These are phyloP conservation scores for Didymella pomorum DNA, from an alignment of 2,329 filamentous ascomycete species.

Conservation along the genomic window DNA sequence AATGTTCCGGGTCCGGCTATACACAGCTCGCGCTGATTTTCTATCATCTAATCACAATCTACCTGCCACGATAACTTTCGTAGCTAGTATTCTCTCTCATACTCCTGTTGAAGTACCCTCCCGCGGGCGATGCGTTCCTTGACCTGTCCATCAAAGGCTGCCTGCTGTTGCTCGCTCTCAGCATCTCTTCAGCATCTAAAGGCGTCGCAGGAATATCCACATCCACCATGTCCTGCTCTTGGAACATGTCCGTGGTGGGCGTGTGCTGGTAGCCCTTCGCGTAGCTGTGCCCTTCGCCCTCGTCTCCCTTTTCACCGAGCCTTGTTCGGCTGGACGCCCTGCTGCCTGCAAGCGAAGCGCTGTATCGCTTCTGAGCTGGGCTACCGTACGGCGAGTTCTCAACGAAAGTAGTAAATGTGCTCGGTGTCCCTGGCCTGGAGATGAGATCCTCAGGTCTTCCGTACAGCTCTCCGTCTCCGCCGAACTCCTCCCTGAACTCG, in stretches of 20 bases:
- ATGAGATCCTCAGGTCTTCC: slow-evolving; percentile 68
- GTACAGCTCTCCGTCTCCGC: slow-evolving; percentile 68
- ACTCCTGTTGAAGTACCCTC: slow-evolving; percentile 14
- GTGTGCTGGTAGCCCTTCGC: slow-evolving; percentile 38
- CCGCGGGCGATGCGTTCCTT: slow-evolving; percentile 23
- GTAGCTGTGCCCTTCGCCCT: slow-evolving; percentile 36
- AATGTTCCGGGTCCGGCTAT: background rate
- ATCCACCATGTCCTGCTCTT: slow-evolving; percentile 28
- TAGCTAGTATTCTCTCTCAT: slow-evolving; percentile 12
- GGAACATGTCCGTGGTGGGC: slow-evolving; percentile 24
- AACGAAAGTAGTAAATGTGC: slow-evolving; percentile 40
- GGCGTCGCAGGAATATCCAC: slow-evolving; percentile 35
- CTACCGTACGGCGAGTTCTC: slow-evolving; percentile 29
- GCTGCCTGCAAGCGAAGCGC: slow-evolving; percentile 15
- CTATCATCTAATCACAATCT: slow-evolving; percentile 2
- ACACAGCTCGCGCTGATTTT: slow-evolving; percentile 6
- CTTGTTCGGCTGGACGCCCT: slow-evolving; percentile 34
- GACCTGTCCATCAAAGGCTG: slow-evolving; percentile 28
- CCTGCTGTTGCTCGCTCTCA: slow-evolving; percentile 26
- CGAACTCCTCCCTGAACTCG: slow-evolving; percentile 86
- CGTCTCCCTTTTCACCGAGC: slow-evolving; percentile 28
- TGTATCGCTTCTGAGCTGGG: slow-evolving; percentile 1
- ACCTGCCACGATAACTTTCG: slow-evolving; percentile 8
- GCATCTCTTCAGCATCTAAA: slow-evolving; percentile 32
- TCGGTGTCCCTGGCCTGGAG: slow-evolving; percentile 40